phyloP scores from a whole-genome alignment of 2,329 filamentous ascomycete species.

The Penicillium brevicompactum region DNA sequence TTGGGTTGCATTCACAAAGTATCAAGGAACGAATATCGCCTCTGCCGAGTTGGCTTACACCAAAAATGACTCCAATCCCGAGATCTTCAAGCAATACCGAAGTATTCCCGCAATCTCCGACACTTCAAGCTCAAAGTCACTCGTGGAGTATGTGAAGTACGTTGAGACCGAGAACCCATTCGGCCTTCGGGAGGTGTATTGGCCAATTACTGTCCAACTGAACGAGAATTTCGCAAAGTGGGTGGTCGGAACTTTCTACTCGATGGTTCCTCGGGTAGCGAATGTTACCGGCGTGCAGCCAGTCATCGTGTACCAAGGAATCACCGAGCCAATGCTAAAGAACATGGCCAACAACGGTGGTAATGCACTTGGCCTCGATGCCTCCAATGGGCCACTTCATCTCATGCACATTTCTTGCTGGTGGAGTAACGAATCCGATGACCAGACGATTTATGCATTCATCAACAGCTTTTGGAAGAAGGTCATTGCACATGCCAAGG shows the following conservation, averaged over 20 bases:
- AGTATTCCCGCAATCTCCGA: conserved; percentile 33
- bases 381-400: conserved; percentile 23
- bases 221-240: conserved; percentile 30
- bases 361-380: conserved; percentile 39
- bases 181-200: conserved; percentile 36
- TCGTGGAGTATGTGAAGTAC: conserved; percentile 38
- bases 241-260: conserved; percentile 28
- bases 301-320: conserved; percentile 35
- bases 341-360: conserved; percentile 35
- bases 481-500: conserved; percentile 32
- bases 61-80: conserved; percentile 37
- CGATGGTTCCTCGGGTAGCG: conserved; percentile 20
- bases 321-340: conserved; percentile 33
- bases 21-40: conserved; percentile 29
- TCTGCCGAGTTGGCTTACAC: conserved; percentile 42
- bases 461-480: conserved; percentile 29
- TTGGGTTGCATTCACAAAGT: conserved; percentile 35
- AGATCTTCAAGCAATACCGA: conserved; percentile 43
- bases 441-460: conserved; percentile 28
- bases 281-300: conserved; percentile 24
- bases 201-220: conserved; percentile 35
- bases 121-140: conserved; percentile 30
- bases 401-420: conserved; percentile 32
- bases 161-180: conserved; percentile 36
- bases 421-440: conserved; percentile 37